These are phyloP conservation scores for Puccinia polysora DNA, from an alignment of 1,284 basidiomycete genomes.

Conservation along the genomic window DNA sequence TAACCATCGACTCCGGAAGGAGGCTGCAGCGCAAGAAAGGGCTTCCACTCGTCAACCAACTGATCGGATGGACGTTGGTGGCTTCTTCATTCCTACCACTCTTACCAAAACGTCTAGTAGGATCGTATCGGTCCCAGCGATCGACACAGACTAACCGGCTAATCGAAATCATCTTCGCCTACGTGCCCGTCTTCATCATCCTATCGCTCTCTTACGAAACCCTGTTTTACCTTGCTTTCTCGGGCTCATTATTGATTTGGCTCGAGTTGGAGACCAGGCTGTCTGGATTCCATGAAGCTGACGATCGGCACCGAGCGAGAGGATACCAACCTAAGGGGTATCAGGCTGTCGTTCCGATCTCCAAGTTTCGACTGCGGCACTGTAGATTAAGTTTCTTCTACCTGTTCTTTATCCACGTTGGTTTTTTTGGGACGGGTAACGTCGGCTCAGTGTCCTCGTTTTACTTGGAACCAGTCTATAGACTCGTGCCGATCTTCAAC, in stretches of 20 bases:
- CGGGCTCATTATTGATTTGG: conserved; percentile 65
- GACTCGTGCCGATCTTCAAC: conserved; percentile 77
- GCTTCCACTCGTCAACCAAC: conserved; percentile 63
- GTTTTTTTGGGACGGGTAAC: conserved; percentile 81
- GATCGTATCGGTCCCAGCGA: neutral
- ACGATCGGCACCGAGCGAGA: neutral
- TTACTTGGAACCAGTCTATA: conserved; percentile 82
- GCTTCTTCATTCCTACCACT: conserved; percentile 36
- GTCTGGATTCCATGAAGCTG: neutral
- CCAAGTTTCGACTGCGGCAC: conserved; percentile 61
- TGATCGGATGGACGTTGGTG: conserved; percentile 62
- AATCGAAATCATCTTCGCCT: conserved; percentile 55
- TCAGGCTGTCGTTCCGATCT: neutral
- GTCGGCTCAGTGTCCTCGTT: conserved; percentile 60
- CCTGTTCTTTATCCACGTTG: conserved; percentile 78
- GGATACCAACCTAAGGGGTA: neutral
- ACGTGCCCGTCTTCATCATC: conserved; percentile 72
- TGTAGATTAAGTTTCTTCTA: conserved; percentile 73
- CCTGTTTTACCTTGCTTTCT: conserved; percentile 70
- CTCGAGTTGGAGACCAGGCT: conserved; percentile 62
- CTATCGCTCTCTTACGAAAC: conserved; percentile 78
- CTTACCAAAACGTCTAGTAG: conserved; percentile 6
- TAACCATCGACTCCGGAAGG: conserved; percentile 61
- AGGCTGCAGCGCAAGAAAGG: conserved; percentile 66
- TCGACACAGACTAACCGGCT: conserved; percentile 39